A percentile compares a stretch with the other conserved stretches of the same genome.
phyloP scores from a whole-genome alignment of 768 basidiomycete species.

The Naganishia kalamii region DNA sequence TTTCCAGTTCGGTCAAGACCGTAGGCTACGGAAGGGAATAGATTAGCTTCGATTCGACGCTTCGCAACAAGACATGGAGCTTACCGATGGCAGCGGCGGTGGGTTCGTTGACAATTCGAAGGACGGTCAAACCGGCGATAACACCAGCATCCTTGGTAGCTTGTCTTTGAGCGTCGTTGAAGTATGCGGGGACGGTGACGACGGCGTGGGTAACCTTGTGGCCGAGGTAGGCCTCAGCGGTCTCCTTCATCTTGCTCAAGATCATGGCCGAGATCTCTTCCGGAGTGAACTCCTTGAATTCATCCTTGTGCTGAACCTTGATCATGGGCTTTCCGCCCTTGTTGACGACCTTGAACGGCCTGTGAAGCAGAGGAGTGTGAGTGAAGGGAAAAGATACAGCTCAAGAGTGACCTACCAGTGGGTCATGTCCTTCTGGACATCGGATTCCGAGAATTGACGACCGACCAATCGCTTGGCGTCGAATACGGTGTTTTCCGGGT shows the following conservation, averaged over 20 bases:
- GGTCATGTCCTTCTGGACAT: slow-evolving; percentile 52
- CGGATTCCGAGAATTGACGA: slow-evolving; percentile 66
- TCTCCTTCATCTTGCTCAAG: slow-evolving; percentile 64
- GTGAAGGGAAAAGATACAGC: neutral
- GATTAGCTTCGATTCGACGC: neutral
- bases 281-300: slow-evolving; percentile 53
- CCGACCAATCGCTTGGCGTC: slow-evolving; percentile 95
- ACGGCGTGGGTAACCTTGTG: slow-evolving; percentile 62
- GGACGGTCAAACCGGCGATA: slow-evolving; percentile 88
- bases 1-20: slow-evolving; percentile 91
- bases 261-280: slow-evolving; percentile 67
- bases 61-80: neutral
- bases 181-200: slow-evolving; percentile 78
- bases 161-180: slow-evolving; percentile 98
- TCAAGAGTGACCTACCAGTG: slow-evolving; percentile 39
- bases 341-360: slow-evolving; percentile 50
- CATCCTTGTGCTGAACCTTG: slow-evolving; percentile 58
- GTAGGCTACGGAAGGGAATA: slow-evolving; percentile 58
- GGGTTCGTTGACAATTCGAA: slow-evolving; percentile 98
- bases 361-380: slow-evolving; percentile 18
- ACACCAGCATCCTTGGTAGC: slow-evolving; percentile 96
- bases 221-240: slow-evolving; percentile 63
- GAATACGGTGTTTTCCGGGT: slow-evolving; percentile 89
- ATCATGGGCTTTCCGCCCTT: slow-evolving; percentile 48
- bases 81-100: slow-evolving; percentile 87